Evolutionary conservation across 495 filamentous ascomycete genomes (phyloP).

Genomic region (Saxispiralis lemnorum): DNA sequence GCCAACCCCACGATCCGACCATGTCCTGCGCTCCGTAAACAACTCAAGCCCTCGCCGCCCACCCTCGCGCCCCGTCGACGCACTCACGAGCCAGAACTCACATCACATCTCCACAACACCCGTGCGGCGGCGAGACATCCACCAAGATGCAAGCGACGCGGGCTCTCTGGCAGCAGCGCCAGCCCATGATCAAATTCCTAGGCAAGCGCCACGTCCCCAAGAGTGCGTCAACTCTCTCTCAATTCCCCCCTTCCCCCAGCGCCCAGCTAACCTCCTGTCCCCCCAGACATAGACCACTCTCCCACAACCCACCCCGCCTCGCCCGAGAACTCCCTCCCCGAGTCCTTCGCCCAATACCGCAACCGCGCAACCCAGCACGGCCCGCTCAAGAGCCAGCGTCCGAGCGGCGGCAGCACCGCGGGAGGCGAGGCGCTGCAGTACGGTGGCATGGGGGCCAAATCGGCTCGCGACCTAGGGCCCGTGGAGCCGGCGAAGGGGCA

Average conservation of each 20-base stretch:
- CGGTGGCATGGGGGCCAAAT: constrained; percentile 42
- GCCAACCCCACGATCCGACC: too few relatives aligned
- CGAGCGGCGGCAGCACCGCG: too few relatives aligned
- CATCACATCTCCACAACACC: neutral
- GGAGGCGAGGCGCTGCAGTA: neutral
- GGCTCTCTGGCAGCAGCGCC: constrained; percentile 18
- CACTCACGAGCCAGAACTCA: too few relatives aligned
- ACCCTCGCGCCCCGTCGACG: too few relatives aligned
- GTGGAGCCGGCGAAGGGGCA: constrained; percentile 53
- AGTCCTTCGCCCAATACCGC: constrained; percentile 80
- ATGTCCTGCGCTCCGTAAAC: too few relatives aligned
- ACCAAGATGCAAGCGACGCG: constrained; percentile 23
- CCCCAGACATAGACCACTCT: constrained; percentile 51
- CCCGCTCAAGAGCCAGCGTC: constrained; percentile 45
- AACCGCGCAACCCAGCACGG: constrained; percentile 87
- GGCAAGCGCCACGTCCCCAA: constrained; percentile 65
- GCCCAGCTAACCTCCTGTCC: constrained; percentile 7
- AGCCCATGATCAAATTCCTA: constrained; percentile 66
- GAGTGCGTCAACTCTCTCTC: constrained; percentile 34
- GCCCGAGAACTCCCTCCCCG: constrained; percentile 40
- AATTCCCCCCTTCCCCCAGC: neutral
- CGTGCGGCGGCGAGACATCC: neutral
- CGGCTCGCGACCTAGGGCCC: constrained; percentile 52
- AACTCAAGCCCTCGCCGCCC: too few relatives aligned
- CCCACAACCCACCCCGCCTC: constrained; percentile 49